These are phyloP conservation scores for Diddensiella santjacobensis DNA, from an alignment of 805 yeast genomes.

Conservation along the genomic window DNA sequence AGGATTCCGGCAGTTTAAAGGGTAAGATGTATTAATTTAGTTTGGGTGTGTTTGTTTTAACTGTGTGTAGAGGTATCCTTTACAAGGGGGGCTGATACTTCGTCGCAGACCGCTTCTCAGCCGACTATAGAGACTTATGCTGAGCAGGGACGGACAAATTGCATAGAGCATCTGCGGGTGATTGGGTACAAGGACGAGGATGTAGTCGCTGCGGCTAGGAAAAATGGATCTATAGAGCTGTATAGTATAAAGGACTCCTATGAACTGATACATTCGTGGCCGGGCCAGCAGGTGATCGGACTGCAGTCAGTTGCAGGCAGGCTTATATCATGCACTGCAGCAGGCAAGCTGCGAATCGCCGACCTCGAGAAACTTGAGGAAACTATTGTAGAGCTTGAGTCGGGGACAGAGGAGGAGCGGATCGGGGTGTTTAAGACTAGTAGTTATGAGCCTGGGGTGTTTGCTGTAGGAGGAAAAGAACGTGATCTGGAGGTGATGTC, in stretches of 20 bases:
- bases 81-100: conserved; percentile 71
- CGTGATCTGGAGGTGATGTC: conserved; percentile 53
- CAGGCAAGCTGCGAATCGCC: conserved; percentile 5
- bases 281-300: not conserved
- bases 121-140: conserved; percentile 44
- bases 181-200: conserved; percentile 3
- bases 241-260: conserved; percentile 16
- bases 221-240: conserved; percentile 21
- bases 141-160: conserved; percentile 38
- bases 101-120: conserved; percentile 59
- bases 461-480: conserved; percentile 87
- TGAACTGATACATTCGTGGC: conserved; percentile 19
- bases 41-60: conserved; percentile 1
- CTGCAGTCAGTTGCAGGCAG: not conserved
- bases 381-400: conserved; percentile 38
- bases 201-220: conserved; percentile 17
- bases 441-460: conserved; percentile 30
- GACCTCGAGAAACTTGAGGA: conserved; percentile 5
- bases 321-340: conserved; percentile 1
- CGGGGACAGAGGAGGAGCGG: no score
- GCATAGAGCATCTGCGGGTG: conserved; percentile 26
- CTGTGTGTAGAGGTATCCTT: conserved; percentile 49
- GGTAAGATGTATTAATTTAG: conserved; percentile 20
- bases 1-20: conserved; percentile 49
- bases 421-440: conserved; percentile 8